phyloP scores from a whole-genome alignment of 352 stramenopile genomes.

The Peronospora tabacina region DNA sequence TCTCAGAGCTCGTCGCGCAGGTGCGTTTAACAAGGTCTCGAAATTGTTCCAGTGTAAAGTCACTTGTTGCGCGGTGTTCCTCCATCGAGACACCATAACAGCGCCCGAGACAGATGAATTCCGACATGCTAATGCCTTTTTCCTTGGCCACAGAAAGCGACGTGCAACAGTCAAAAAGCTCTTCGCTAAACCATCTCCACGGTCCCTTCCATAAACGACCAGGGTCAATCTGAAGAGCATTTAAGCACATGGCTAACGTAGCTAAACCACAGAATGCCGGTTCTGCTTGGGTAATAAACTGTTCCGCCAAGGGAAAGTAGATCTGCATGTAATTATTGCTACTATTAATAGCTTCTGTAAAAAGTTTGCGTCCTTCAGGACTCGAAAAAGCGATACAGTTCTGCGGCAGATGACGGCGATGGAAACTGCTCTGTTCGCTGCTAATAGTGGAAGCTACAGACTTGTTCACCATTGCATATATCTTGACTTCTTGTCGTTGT shows the following conservation, averaged over 20 bases:
- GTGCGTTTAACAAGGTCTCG: constrained; percentile 62
- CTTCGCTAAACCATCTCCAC: constrained; percentile 81
- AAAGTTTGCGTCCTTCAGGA: constrained; percentile 68
- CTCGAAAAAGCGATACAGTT: constrained; percentile 83
- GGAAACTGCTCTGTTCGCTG: constrained; percentile 57
- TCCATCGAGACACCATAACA: constrained; percentile 57
- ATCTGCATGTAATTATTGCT: constrained; percentile 73
- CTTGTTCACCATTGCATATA: constrained; percentile 14
- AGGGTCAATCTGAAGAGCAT: constrained; percentile 69
- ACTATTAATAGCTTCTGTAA: constrained; percentile 70
- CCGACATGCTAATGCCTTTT: constrained; percentile 57
- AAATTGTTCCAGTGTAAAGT: constrained; percentile 44
- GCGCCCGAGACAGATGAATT: constrained; percentile 62
- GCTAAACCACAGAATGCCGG: constrained; percentile 87
- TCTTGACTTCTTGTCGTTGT: constrained; percentile 2
- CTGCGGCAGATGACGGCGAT: constrained; percentile 70
- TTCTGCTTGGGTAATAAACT: constrained; percentile 89
- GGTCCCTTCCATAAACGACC: constrained; percentile 67
- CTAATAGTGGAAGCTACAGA: constrained; percentile 62
- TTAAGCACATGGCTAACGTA: constrained; percentile 77
- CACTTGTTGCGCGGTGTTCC: constrained; percentile 33
- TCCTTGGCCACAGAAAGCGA: constrained; percentile 61
- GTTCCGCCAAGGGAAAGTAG: constrained; percentile 90
- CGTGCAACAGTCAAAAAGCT: constrained; percentile 78
- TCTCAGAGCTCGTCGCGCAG: constrained; percentile 63